Percentiles rank a stretch among this genome's conserved stretches.
Conservation (phyloP, 2,329 filamentous ascomycete genomes). For the Fusarium scirpi region DNA sequence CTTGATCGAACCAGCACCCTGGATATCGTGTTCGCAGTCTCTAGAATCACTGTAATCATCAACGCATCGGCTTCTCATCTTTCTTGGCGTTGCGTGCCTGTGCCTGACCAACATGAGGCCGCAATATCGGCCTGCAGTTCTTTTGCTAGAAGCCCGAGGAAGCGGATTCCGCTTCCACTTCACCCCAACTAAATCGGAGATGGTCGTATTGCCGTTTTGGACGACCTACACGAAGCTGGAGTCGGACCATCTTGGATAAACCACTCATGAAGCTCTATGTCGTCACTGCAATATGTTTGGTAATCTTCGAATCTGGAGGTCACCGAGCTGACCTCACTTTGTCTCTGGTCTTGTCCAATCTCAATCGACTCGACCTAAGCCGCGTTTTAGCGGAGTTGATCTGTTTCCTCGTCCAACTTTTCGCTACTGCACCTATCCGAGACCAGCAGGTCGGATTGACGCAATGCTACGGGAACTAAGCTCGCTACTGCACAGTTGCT, state of each 20-base stretch:
- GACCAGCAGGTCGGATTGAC: slow-evolving; percentile 44
- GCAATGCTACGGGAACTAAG: slow-evolving; percentile 39
- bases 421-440: slow-evolving; percentile 44
- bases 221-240: slow-evolving; percentile 28
- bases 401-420: slow-evolving; percentile 34
- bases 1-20: slow-evolving; percentile 9
- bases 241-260: slow-evolving; percentile 22
- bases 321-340: slow-evolving; percentile 42
- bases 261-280: slow-evolving; percentile 21
- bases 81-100: slow-evolving; percentile 13
- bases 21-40: slow-evolving; percentile 5
- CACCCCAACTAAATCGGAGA: slow-evolving; percentile 1
- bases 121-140: not conserved
- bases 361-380: slow-evolving; percentile 28
- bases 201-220: slow-evolving; percentile 22
- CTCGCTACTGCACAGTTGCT: slow-evolving; percentile 20
- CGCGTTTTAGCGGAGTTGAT: slow-evolving; percentile 39
- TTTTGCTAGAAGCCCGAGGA: slow-evolving; percentile 1
- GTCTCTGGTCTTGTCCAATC: slow-evolving; percentile 26
- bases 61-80: slow-evolving; percentile 12
- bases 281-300: slow-evolving; percentile 28
- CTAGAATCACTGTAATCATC: slow-evolving; percentile 1
- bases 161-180: not conserved
- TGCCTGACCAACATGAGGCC: slow-evolving; percentile 28
- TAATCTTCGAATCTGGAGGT: slow-evolving; percentile 21